Evolutionary conservation across 768 basidiomycete genomes (phyloP).

Genomic region (Phylloporus arenicola): DNA sequence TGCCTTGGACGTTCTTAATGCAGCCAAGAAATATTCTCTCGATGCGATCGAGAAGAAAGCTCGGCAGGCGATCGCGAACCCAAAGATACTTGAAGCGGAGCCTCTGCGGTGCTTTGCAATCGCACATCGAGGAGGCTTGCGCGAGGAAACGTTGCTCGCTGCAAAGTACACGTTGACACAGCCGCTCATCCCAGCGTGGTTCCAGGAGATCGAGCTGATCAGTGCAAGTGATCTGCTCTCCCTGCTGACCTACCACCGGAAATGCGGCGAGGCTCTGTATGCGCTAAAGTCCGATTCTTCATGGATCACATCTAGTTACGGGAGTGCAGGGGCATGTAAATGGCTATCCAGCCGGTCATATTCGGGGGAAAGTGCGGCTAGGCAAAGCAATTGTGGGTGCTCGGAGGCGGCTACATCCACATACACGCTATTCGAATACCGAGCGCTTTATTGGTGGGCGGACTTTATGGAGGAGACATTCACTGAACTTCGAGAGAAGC

Average conservation of each 20-base stretch:
- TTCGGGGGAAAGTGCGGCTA: too few relatives aligned
- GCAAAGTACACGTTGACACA: too few relatives aligned
- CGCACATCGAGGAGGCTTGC: too few relatives aligned
- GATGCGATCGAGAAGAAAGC: slow-evolving; percentile 14
- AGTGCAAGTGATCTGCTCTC: too few relatives aligned
- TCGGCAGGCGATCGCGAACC: slow-evolving; percentile 14
- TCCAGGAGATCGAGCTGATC: too few relatives aligned
- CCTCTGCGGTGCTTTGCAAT: too few relatives aligned
- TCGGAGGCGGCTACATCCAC: background rate
- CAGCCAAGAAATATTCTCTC: slow-evolving; percentile 18
- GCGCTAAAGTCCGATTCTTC: background rate
- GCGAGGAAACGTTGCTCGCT: too few relatives aligned
- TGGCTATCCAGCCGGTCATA: background rate
- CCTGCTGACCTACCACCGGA: too few relatives aligned
- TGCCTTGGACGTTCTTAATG: slow-evolving; percentile 10
- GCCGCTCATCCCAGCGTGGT: too few relatives aligned
- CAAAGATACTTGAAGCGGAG: too few relatives aligned
- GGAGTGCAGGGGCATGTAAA: slow-evolving; percentile 3
- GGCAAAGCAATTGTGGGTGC: too few relatives aligned
- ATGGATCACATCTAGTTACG: background rate
- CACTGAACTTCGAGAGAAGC: slow-evolving; percentile 11
- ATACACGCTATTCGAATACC: background rate
- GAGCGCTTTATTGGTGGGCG: background rate
- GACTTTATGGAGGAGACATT: slow-evolving; percentile 8
- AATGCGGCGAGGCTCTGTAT: slow-evolving; percentile 4